Evolutionary conservation across 78 protist species (phyloP), one percentile per base, ranked within the genome.

Genomic region (Dictyostelium brefeldianum): DNA sequence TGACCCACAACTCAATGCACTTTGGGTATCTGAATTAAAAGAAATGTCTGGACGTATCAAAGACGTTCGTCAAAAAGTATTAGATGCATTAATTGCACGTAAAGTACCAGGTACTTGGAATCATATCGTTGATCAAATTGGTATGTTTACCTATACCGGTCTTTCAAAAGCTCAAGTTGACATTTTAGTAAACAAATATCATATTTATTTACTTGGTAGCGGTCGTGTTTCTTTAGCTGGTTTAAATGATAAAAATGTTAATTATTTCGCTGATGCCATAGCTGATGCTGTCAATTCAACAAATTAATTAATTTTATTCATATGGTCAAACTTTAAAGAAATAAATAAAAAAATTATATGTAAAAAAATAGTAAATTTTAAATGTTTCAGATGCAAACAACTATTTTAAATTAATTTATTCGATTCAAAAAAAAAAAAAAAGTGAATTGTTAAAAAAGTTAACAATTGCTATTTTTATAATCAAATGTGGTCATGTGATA

Each of bases 181-280:
- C 36, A 67, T 18, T 47, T 18, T 98, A 25, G 70, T 4, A 46
- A 69, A 81, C 10, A 56, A 97, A 64, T 65, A 85, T 71, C 89
- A 82, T 65, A 56, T 99, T 20, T 99, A 97, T 91, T 57, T 99
- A 90, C 70, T 92, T 50, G 78, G 36, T 25, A 54, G 71, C 43
- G 99, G 99, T 14, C 95, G 99, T 41, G 98, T 99, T 78, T 64
- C 81, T 47, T 93, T 99, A 89, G 98, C 99, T 18, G 99, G 99
- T 70, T 50, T 98, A 56, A 95, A 79, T 81, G 17, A 92, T 27
- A 31, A 22, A 41, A 96, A 89, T 67, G 94, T 97, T 47, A 73
- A 27, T n/a, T 85, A 95, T 91, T 51, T 98, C 15, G 98, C 98
- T 6, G 64, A 80, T 41, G 98, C 98, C 56, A 95, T 98, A 48